Evolutionary conservation across 2,329 filamentous ascomycete species (phyloP), one percentile per base, ranked within the genome.

Genomic region (Stemphylium vesicarium): DNA sequence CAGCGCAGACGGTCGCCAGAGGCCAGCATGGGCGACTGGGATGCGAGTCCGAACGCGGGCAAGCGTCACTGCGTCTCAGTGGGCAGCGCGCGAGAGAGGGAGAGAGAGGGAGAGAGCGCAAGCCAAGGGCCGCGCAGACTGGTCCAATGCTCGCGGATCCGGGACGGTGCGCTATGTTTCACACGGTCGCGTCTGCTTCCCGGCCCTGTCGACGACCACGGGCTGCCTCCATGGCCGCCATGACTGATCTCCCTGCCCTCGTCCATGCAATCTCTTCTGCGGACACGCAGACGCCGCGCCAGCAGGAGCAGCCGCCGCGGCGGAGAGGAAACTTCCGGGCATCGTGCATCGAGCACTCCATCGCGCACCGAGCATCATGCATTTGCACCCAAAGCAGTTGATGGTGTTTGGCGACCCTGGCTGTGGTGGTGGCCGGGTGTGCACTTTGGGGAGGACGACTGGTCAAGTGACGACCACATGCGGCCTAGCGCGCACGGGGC

Each of bases 161-260:
- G 70, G 70, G 66, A 72, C 59, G 65, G 57, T 53, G 67, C 69
- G 68, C 70, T 65, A 70, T 68, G 69, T 71, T 73, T 73, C 69
- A 71, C 60, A 46, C 60, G 62, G 55, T 62, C 60, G 60, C 63
- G 44, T 58, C 48, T 63, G 46, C 53, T 59, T 50, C 43, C 59
- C 58, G 39, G 47, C 20, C 50, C 46, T 56, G 45, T 44, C 55
- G 41, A 48, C 39, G 35, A 43, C 20, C 20, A 20, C 20, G 20
- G 20, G 3, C 20, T 20, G 20, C 20, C 20, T 20, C 20, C 20
- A 20, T 20, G 20, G 20, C 20, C 20, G 20, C 20, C 20, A 20
- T 20, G 20, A 20, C 45, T 24, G 50, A 24, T 24, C 22, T 24
- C 22, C 22, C 22, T 24, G 13, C 15, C 15, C 32, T 20, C 32